Evolutionary conservation across 768 basidiomycete genomes (phyloP).

Genomic region (Boletus rubescentipes): DNA sequence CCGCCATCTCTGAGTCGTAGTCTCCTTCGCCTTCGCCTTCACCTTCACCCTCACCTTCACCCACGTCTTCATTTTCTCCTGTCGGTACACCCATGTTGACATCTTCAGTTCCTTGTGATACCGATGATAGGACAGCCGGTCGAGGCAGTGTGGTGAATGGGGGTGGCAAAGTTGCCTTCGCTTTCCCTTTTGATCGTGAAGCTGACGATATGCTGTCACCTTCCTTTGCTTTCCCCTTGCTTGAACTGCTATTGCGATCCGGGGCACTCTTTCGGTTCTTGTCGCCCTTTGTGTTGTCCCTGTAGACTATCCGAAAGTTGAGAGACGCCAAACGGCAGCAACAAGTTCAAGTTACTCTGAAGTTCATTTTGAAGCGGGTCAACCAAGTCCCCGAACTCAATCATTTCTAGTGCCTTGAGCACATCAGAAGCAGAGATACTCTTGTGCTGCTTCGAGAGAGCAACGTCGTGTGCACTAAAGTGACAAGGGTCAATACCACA

Average conservation of each 20-base stretch:
- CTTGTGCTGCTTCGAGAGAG: slow-evolving; percentile 80
- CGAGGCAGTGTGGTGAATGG: slow-evolving; percentile 33
- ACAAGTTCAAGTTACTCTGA: slow-evolving; percentile 39
- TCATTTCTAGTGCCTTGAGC: slow-evolving; percentile 77
- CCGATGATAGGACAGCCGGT: slow-evolving; percentile 27
- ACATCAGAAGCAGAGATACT: slow-evolving; percentile 90
- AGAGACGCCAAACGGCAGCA: background rate
- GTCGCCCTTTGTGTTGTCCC: slow-evolving; percentile 60
- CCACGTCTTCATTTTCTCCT: slow-evolving; percentile 32
- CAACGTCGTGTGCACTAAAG: slow-evolving; percentile 82
- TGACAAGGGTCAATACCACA: slow-evolving; percentile 5
- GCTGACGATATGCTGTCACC: slow-evolving; percentile 33
- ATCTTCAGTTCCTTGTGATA: slow-evolving; percentile 26
- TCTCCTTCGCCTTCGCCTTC: no score
- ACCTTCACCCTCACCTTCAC: slow-evolving; percentile 37
- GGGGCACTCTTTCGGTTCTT: slow-evolving; percentile 41
- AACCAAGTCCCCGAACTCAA: slow-evolving; percentile 73
- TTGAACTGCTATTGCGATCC: slow-evolving; percentile 25
- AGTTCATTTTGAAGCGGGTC: slow-evolving; percentile 64
- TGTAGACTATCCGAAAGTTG: slow-evolving; percentile 50
- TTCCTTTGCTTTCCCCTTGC: slow-evolving; percentile 33
- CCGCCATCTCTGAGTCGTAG: slow-evolving; percentile 25
- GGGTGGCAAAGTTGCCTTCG: slow-evolving; percentile 26
- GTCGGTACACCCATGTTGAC: slow-evolving; percentile 21
- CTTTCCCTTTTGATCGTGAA: slow-evolving; percentile 31